Evolutionary conservation across 2,329 filamentous ascomycete species (phyloP).

Genomic region (Botryosphaeria dothidea): DNA sequence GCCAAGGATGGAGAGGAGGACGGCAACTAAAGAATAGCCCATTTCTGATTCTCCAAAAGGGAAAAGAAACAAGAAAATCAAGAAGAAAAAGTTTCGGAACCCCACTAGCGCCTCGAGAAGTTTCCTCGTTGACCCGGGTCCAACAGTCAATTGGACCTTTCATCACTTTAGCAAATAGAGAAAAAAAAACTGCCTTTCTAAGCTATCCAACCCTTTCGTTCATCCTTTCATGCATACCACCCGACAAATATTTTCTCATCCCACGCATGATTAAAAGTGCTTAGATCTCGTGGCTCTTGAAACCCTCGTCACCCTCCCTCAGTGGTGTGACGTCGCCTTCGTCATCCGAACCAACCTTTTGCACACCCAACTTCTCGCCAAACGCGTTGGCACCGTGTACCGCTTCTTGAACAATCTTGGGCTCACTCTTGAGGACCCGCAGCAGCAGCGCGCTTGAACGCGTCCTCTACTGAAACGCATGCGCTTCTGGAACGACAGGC

Average conservation of each 20-base stretch:
- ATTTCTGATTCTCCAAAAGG: background rate
- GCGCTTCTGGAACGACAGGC: conserved; percentile 84
- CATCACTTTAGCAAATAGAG: background rate
- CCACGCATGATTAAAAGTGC: background rate
- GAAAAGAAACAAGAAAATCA: background rate
- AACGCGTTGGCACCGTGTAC: conserved; percentile 16
- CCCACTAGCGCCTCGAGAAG: conserved; percentile 9
- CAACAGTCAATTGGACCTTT: background rate
- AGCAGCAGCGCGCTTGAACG: conserved; percentile 55
- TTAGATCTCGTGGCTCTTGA: conserved; percentile 36
- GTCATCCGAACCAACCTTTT: conserved; percentile 15
- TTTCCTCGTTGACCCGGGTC: background rate
- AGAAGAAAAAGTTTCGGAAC: background rate
- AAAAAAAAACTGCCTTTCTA: conserved; percentile 14
- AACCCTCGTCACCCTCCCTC: conserved; percentile 35
- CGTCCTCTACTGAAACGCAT: conserved; percentile 80
- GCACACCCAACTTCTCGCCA: conserved; percentile 20
- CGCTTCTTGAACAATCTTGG: conserved; percentile 41
- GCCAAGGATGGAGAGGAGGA: background rate
- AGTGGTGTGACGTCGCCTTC: conserved; percentile 30
- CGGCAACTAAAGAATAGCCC: background rate
- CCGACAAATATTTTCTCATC: background rate
- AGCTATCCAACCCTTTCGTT: conserved; percentile 12
- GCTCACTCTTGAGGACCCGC: conserved; percentile 41
- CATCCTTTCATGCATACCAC: conserved; percentile 6